Percentiles rank a stretch among this genome's conserved stretches.
These are phyloP conservation scores for Entophlyctis luteolus DNA, from an alignment of 192 early-diverging fungal genomes.

Conservation along the genomic window DNA sequence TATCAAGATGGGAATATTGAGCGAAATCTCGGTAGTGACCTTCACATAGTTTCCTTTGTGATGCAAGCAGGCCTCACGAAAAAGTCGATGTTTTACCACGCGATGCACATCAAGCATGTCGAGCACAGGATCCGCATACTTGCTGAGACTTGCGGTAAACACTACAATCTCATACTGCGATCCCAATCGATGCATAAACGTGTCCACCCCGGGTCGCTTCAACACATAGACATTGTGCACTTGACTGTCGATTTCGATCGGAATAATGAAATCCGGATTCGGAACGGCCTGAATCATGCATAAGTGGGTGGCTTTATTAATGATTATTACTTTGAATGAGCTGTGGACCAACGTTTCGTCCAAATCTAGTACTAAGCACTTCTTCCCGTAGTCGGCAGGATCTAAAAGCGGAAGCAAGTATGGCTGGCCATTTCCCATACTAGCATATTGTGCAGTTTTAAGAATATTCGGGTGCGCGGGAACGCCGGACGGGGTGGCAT, in stretches of 20 bases:
- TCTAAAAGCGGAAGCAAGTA: constrained; percentile 66
- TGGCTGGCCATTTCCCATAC: constrained; percentile 7
- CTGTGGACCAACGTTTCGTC: constrained; percentile 97
- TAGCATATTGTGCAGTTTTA: background rate
- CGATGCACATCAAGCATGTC: constrained; percentile 82
- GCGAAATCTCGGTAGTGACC: constrained; percentile 34
- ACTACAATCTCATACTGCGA: constrained; percentile 89
- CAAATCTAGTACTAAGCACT: constrained; percentile 92
- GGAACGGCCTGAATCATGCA: constrained; percentile 47
- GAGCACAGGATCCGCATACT: constrained; percentile 98
- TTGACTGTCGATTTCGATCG: constrained; percentile 86
- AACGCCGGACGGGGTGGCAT: background rate
- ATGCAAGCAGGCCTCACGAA: constrained; percentile 91
- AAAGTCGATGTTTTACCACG: constrained; percentile 88
- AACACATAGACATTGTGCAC: constrained; percentile 92
- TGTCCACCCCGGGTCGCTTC: constrained; percentile 93
- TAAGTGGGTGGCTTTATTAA: background rate
- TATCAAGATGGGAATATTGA: too few relatives aligned
- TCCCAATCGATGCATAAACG: constrained; percentile 81
- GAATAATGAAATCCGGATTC: constrained; percentile 86
- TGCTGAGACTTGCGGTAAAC: constrained; percentile 84
- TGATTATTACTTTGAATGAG: constrained; percentile 70
- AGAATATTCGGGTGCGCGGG: background rate
- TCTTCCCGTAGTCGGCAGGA: constrained; percentile 65
- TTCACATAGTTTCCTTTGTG: constrained; percentile 98